Conservation (phyloP, 495 filamentous ascomycete species). For the Aspergillus incahuasiensis region DNA sequence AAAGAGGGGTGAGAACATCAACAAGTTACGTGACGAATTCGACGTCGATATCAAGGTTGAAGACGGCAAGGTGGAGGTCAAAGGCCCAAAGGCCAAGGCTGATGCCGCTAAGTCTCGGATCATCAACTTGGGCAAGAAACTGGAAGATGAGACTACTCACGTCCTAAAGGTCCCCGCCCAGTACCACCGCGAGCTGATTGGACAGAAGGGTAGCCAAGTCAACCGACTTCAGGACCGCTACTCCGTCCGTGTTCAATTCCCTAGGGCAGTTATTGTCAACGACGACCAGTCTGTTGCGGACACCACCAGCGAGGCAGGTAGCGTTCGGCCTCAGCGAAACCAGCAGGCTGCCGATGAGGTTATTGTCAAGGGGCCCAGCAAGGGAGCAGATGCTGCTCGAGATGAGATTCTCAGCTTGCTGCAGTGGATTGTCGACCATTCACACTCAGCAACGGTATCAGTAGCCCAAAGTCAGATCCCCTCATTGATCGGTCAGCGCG, state of each 20-base stretch:
- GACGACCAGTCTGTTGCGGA: conserved; percentile 70
- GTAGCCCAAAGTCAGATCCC: conserved; percentile 86
- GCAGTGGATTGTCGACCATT: conserved; percentile 84
- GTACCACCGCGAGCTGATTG: conserved; percentile 74
- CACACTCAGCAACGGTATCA: conserved; percentile 68
- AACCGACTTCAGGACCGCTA: conserved; percentile 77
- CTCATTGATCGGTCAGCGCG: conserved; percentile 82
- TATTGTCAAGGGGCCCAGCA: conserved; percentile 80
- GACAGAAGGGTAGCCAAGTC: conserved; percentile 59
- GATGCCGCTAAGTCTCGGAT: conserved; percentile 79
- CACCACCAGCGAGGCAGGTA: conserved; percentile 63
- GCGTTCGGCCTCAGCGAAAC: conserved; percentile 50
- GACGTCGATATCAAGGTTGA: conserved; percentile 94
- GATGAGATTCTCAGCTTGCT: conserved; percentile 82
- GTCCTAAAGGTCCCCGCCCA: conserved; percentile 82
- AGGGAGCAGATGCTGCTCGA: conserved; percentile 83
- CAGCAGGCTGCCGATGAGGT: conserved; percentile 87
- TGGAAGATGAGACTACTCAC: conserved; percentile 84
- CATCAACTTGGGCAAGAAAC: conserved; percentile 64
- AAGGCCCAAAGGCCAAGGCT: conserved; percentile 72
- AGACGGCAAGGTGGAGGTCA: conserved; percentile 65
- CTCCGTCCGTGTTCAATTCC: conserved; percentile 91
- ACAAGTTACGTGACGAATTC: conserved; percentile 90
- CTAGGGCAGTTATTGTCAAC: conserved; percentile 57
- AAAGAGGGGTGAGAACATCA: conserved; percentile 86